Evolutionary conservation across 116 monocot species (phyloP), one percentile per base, ranked within the genome.

Genomic region (Papilionanthe hybrid): DNA sequence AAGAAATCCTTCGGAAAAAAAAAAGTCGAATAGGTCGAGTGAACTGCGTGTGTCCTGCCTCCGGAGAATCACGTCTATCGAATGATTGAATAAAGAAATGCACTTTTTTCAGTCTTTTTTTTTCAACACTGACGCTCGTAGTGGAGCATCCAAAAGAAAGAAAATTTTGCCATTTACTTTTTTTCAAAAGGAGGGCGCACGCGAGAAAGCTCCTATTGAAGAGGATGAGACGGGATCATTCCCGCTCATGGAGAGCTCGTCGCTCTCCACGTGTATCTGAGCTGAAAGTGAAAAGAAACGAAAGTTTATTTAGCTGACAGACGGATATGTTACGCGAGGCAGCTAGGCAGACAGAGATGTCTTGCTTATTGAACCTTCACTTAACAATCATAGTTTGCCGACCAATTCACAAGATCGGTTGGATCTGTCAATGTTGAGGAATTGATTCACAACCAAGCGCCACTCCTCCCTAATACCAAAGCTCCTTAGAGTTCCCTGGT

Each of bases 1-100:
- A 80, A 80, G 72, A 80, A 80, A 79, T 79, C 27, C 68, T 80
- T 80, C n/a, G 32, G 32, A 32, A 72, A 47, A 47, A 47, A 47
- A 47, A 47, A 47, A 45, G 53, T 80, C 0, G 72, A 53, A 80
- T 72, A 48, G 32, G 49, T 72, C 68, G 79, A 47, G 47, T 47
- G 47, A 80, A 66, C 66, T 66, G 66, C 66, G 72, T 79, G 72
- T 80, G 79, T 80, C 79, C 72, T 71, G 55, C 67, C 48, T 80
- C 79, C 25, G 49, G 55, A 53, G 72, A 79, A 79, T 79, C 79
- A 79, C 47, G 79, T 79, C 44, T 68, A 69, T 50, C 44, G 69
- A 79, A 79, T 79, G 53, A 37, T 72, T 55, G 22, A 22, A 66
- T 2, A 66, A 66, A 66, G 66, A 66, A 66, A 66, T 66, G 22